A percentile compares a stretch with the other conserved stretches of the same genome.
phyloP scores from a whole-genome alignment of 768 basidiomycete genomes.

The Cystofilobasidium macerans region DNA sequence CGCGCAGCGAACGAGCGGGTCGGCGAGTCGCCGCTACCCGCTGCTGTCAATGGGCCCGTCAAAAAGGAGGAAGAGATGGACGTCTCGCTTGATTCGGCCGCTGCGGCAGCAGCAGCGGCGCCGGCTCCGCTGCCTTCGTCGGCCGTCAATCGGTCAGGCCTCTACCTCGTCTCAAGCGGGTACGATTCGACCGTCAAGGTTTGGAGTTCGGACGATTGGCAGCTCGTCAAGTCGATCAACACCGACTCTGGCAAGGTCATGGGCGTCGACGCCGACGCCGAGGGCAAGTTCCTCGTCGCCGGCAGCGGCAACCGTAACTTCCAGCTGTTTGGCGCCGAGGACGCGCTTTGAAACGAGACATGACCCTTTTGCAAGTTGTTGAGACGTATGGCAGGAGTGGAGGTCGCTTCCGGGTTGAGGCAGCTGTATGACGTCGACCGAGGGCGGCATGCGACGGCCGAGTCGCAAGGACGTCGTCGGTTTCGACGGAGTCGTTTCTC shows the following conservation, averaged over 20 bases:
- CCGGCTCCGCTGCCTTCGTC: conserved; percentile 1
- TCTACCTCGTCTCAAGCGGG: conserved; percentile 85
- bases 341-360: background rate
- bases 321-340: conserved; percentile 77
- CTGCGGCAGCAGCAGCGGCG: background rate
- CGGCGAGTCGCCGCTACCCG: conserved; percentile 1
- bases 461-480: too few species aligned
- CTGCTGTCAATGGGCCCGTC: too few species aligned
- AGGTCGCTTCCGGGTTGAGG: too few species aligned
- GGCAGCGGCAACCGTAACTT: conserved; percentile 91
- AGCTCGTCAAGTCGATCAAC: conserved; percentile 69
- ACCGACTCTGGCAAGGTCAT: conserved; percentile 98
- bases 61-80: conserved; percentile 17
- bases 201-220: conserved; percentile 99
- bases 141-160: conserved; percentile 53
- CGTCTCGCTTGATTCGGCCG: conserved; percentile 5
- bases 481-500: too few species aligned
- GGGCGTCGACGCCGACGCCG: conserved; percentile 82
- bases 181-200: conserved; percentile 92
- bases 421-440: too few species aligned
- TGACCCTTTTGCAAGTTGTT: background rate
- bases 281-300: conserved; percentile 71
- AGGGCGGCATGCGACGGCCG: too few species aligned
- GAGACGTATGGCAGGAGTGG: too few species aligned
- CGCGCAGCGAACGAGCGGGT: conserved; percentile 38